A percentile compares a stretch with the other conserved stretches of the same genome.
These are phyloP conservation scores for Irpex rosettiformis DNA, from an alignment of 1,284 basidiomycete genomes.

Conservation along the genomic window DNA sequence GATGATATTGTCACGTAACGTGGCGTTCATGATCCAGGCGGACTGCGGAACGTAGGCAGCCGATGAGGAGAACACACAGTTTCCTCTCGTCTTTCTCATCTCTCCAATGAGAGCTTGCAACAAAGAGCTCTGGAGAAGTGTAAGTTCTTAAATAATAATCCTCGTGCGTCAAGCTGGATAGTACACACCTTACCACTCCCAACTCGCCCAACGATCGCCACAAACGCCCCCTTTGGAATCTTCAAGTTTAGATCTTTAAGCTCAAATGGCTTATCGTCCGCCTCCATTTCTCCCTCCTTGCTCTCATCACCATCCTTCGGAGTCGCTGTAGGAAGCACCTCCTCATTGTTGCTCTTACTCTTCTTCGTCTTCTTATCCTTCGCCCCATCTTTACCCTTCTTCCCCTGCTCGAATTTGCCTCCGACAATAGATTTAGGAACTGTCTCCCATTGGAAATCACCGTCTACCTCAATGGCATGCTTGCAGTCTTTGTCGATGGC, in stretches of 20 bases:
- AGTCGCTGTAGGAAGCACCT: slow-evolving; percentile 22
- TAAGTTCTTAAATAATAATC: no score
- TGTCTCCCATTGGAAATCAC: slow-evolving; percentile 68
- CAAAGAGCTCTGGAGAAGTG: slow-evolving; percentile 49
- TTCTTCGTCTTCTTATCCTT: slow-evolving; percentile 11
- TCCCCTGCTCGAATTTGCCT: slow-evolving; percentile 19
- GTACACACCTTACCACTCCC: slow-evolving; percentile 69
- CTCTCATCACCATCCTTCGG: slow-evolving; percentile 19
- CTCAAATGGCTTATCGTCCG: slow-evolving; percentile 58
- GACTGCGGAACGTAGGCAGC: slow-evolving; percentile 77
- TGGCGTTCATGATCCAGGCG: slow-evolving; percentile 79
- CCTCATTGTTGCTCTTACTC: slow-evolving; percentile 19
- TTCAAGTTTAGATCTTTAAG: slow-evolving; percentile 54
- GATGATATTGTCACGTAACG: slow-evolving; percentile 62
- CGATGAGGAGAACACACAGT: slow-evolving; percentile 59
- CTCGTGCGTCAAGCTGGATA: no score
- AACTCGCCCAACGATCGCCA: slow-evolving; percentile 71
- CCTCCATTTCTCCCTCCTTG: slow-evolving; percentile 27
- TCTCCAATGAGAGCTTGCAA: slow-evolving; percentile 76
- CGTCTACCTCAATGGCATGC: slow-evolving; percentile 55
- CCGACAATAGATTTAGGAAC: slow-evolving; percentile 30
- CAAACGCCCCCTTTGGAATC: slow-evolving; percentile 60
- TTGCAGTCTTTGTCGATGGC: slow-evolving; percentile 39
- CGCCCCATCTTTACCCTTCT: not conserved
- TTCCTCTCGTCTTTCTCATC: slow-evolving; percentile 64